These are phyloP conservation scores for Tolypocladium sp. DNA, from an alignment of 2,329 filamentous ascomycete species.

Conservation along the genomic window DNA sequence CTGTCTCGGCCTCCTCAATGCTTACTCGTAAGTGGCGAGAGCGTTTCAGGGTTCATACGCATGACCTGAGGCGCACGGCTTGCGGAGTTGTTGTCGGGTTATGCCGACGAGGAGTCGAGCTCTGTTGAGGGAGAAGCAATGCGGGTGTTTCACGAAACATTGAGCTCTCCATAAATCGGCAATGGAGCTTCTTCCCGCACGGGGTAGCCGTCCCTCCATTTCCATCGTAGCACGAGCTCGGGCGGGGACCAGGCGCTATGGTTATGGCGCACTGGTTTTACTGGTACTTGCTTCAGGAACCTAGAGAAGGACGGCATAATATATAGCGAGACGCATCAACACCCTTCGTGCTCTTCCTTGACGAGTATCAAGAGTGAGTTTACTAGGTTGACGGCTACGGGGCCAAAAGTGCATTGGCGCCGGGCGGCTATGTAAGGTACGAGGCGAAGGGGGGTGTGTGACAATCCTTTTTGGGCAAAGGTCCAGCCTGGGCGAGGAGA, in stretches of 20 bases:
- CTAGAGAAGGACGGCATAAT: too few species aligned
- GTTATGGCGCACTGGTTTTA: too few species aligned
- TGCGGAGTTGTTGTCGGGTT: not conserved
- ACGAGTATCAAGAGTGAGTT: too few species aligned
- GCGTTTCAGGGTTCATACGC: not conserved
- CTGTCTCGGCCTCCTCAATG: not conserved
- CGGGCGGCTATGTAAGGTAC: too few species aligned
- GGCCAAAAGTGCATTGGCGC: too few species aligned
- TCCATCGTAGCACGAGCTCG: not conserved
- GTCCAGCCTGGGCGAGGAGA: not conserved
- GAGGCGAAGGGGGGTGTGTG: not conserved
- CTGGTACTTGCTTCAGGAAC: too few species aligned
- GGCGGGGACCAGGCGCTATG: too few species aligned
- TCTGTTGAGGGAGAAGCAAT: not conserved
- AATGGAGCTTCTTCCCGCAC: too few species aligned
- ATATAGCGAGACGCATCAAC: too few species aligned
- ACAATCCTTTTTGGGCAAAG: not conserved
- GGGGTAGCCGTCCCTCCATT: too few species aligned
- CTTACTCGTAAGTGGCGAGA: not conserved
- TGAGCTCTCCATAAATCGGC: not conserved
- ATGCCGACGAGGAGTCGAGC: not conserved
- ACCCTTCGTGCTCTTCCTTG: too few species aligned
- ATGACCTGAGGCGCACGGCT: not conserved
- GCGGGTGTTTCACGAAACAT: not conserved
- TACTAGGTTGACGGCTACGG: too few species aligned